phyloP scores from a whole-genome alignment of 148 eudicot species.

The Gaultheria prostrata region DNA sequence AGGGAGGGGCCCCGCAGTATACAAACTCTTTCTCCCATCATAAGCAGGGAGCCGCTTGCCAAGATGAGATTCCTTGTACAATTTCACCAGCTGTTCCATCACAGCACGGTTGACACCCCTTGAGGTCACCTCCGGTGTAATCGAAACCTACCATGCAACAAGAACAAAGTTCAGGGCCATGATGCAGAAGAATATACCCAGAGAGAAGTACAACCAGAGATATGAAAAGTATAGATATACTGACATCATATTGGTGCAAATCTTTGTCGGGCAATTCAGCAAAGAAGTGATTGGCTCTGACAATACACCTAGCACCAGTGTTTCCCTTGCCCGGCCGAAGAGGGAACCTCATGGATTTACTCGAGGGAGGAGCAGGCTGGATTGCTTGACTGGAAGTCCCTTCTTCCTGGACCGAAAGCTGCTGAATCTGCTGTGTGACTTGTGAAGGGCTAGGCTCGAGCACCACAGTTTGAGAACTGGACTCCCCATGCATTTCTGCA shows the following conservation, averaged over 20 bases:
- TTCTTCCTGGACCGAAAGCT: conserved; percentile 44
- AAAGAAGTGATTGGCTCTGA: conserved; percentile 93
- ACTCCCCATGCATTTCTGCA: conserved; percentile 37
- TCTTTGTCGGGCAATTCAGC: conserved; percentile 93
- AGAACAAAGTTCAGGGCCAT: background rate
- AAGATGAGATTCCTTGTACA: conserved; percentile 70
- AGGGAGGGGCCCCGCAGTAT: conserved; percentile 87
- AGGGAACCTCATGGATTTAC: conserved; percentile 83
- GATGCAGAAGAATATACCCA: background rate
- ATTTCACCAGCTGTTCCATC: conserved; percentile 58
- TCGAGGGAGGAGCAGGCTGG: conserved; percentile 65
- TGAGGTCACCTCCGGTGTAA: conserved; percentile 78
- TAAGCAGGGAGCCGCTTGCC: conserved; percentile 81
- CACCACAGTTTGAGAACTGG: conserved; percentile 38
- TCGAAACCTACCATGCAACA: conserved; percentile 53
- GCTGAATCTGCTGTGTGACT: conserved; percentile 50
- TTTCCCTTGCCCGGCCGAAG: conserved; percentile 91
- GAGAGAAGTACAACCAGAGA: background rate
- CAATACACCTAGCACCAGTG: conserved; percentile 59
- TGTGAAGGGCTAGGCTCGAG: conserved; percentile 37
- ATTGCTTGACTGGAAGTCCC: conserved; percentile 47
- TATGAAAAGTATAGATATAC: conserved; percentile 1
- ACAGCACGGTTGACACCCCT: conserved; percentile 73
- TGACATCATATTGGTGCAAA: conserved; percentile 88
- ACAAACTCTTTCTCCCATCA: conserved; percentile 85